Evolutionary conservation across 768 basidiomycete genomes (phyloP), one percentile per base, ranked within the genome.

Genomic region (Hypholoma fasciculare): DNA sequence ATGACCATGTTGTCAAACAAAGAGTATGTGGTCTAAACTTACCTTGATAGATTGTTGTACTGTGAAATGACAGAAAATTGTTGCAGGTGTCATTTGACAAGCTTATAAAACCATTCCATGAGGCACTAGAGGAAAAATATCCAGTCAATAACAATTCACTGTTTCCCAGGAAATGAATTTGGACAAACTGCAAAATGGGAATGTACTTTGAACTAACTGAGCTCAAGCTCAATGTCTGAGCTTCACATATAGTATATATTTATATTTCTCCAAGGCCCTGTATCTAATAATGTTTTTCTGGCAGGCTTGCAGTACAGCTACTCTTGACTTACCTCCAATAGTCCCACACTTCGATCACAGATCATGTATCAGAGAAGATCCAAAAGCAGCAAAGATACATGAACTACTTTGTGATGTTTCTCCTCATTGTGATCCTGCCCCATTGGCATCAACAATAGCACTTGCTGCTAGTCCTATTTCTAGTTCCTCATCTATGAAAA

Each of bases 91-190:
- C 30, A 47, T 56, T 46, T 47, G 54, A 56, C 34, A 49, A 49
- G 37, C 8, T 34, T 23, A 27, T 38, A 5, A 23, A 12, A n/a
- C 49, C 49, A 2, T 23, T n/a, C 16, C 19, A 19, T 16, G 23
- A 57, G 13, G 56, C 27, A 51, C 49, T 57, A 11, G 2, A 16
- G 9, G 50, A 7, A 44, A 53, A 54, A 16, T 59, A 47, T 23
- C 51, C 52, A 9, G 14, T 53, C 1, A 51, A 52, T 14, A 52
- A 52, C 30, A 52, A 58, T 20, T 3, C 57, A 17, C 38, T 52
- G 42, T 58, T 58, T 37, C 57, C 57, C n/a, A 27, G 52, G 16
- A 53, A 53, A 39, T 51, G 42, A n/a, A 54, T 58, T 36, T 58
- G 47, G n/a, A 47, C 57, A 1, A 38, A 52, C 44, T 2, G 16